Percentiles rank a stretch among this genome's conserved stretches.
Evolutionary conservation across 129 eudicot species (phyloP).

Genomic region (Centella asiatica): DNA sequence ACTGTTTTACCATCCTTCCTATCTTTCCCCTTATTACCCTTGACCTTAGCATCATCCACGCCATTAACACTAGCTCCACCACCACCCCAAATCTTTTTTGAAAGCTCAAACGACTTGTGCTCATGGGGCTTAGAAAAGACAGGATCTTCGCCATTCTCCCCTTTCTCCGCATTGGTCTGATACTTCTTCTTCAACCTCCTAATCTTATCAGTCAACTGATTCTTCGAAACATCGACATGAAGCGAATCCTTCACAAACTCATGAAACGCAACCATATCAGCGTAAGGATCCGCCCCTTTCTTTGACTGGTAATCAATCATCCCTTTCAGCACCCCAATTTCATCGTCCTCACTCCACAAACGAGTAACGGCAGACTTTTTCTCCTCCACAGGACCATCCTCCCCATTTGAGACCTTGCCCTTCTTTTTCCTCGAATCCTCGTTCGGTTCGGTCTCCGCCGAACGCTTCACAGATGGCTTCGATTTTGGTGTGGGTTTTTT

Average conservation of each 20-base stretch:
- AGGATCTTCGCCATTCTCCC: conserved; percentile 27
- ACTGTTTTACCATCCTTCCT: not conserved
- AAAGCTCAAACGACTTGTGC: conserved; percentile 30
- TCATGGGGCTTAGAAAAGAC: conserved; percentile 40
- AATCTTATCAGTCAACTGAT: conserved; percentile 50
- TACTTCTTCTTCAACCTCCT: conserved; percentile 64
- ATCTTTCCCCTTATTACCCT: not conserved
- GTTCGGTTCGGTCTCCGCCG: not conserved
- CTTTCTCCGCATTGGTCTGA: conserved; percentile 27
- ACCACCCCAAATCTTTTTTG: conserved; percentile 48
- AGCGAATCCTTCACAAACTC: conserved; percentile 30
- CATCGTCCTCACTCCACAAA: conserved; percentile 29
- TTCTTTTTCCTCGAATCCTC: not conserved
- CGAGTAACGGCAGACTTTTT: not conserved
- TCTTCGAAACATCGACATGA: conserved; percentile 26
- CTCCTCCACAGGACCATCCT: not conserved
- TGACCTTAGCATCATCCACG: conserved; percentile 2
- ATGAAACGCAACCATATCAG: conserved; percentile 41
- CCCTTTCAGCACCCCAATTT: conserved; percentile 35
- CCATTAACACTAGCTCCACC: conserved; percentile 19
- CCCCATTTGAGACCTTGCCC: conserved; percentile 3
- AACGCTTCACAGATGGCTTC: not conserved
- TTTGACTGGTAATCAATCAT: conserved; percentile 27
- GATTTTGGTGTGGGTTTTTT: not conserved
- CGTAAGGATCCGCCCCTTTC: conserved; percentile 33